Base-by-base conservation (phyloP, 805 yeast genomes). In the Candida piceae region DNA sequence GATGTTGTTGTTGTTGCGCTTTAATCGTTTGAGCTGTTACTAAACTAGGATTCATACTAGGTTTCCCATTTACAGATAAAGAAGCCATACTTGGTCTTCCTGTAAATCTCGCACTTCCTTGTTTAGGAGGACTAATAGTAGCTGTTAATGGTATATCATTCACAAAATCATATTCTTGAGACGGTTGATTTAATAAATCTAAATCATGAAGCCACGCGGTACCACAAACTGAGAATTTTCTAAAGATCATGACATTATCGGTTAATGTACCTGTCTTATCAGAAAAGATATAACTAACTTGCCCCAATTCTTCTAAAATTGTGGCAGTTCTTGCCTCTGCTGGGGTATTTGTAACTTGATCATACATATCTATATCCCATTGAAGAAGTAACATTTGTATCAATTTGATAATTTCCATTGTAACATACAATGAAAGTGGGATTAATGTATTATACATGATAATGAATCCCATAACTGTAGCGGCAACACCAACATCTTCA, bases 261-360 rank as follows among this genome's bases (percentile, higher is more conserved):
- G 99, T 93, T 42, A 93, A 70, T 0, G 99, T 93, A 8, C 99
- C 99, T 0, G 98, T 93, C 59, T 93, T 93, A 61, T 93, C 99
- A 42, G 96, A 84, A 58, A 93, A 93, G 3, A 93, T 74, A 55
- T 90, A 89, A 33, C 95, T 82, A 1, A 94, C 97, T 57, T 93
- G 99, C 3, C 99, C 99, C 50, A 93, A 67, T 61, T 93, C 98
- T 57, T 93, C 99, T 46, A 93, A 72, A 47, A 93, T 87, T 0
- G 97, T 85, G 0, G 97, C 96, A 0, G 97, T 89, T 56, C 90
- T 80, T 0, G 96, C 94, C 50, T 85, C 96, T 32, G 96, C 90
- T 0, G 95, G 96, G 0, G 96, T 93, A 52, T 93, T 77, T 7
- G 87, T 73, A 22, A 76, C 83, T 13, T 68, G 69, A 56, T 93